Conservation (phyloP, 2,329 filamentous ascomycete species). For the Helotiales sp. region DNA sequence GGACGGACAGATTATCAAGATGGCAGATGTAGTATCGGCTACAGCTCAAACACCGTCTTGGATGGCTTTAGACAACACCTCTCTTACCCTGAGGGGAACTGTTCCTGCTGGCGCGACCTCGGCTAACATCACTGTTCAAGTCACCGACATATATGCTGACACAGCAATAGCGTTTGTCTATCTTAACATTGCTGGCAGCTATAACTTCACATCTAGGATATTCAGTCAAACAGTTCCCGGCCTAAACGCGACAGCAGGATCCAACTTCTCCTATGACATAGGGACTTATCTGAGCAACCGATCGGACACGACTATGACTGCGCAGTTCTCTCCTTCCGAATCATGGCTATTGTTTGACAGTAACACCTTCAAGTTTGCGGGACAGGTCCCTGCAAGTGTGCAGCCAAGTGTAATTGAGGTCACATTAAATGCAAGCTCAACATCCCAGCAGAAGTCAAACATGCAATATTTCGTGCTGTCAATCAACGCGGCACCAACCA, state of each 20-base stretch:
- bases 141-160: constrained; percentile 60
- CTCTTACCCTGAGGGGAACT: constrained; percentile 64
- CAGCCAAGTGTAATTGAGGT: constrained; percentile 21
- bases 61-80: constrained; percentile 64
- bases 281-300: constrained; percentile 25
- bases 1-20: constrained; percentile 52
- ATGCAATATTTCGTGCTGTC: constrained; percentile 26
- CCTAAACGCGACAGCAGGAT: constrained; percentile 30
- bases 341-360: constrained; percentile 32
- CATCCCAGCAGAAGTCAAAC: constrained; percentile 13
- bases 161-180: constrained; percentile 55
- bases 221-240: constrained; percentile 23
- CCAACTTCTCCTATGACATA: constrained; percentile 27
- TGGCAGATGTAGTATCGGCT: constrained; percentile 52
- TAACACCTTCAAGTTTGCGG: constrained; percentile 24
- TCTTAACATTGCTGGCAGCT: constrained; percentile 23
- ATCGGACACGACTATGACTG: constrained; percentile 25
- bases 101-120: constrained; percentile 59
- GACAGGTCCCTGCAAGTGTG: constrained; percentile 24
- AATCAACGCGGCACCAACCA: constrained; percentile 7
- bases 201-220: constrained; percentile 8
- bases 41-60: constrained; percentile 62
- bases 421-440: constrained; percentile 27
- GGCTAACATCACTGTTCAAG: constrained; percentile 61
- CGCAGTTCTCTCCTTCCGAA: constrained; percentile 18